Evolutionary conservation across 768 basidiomycete genomes (phyloP).

Genomic region (Fibroporia radiculosa): DNA sequence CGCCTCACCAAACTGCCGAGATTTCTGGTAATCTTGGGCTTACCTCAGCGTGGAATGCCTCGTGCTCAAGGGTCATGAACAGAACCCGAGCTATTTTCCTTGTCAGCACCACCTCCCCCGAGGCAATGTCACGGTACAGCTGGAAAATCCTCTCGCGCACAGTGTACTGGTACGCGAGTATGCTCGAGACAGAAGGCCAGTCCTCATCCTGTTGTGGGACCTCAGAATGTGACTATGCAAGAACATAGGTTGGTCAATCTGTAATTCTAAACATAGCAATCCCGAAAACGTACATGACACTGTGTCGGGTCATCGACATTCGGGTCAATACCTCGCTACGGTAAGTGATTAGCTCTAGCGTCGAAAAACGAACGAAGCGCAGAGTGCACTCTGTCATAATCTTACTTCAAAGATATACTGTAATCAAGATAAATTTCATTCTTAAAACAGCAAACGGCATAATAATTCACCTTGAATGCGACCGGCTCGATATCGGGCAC

Average conservation of each 20-base stretch:
- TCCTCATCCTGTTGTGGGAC: constrained; percentile 76
- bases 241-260: constrained; percentile 1
- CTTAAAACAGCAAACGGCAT: constrained; percentile 1
- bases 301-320: constrained; percentile 83
- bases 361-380: background rate
- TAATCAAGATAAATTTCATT: background rate
- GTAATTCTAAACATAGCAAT: background rate
- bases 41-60: constrained; percentile 80
- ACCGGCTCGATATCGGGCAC: constrained; percentile 83
- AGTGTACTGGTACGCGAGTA: constrained; percentile 71
- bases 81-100: constrained; percentile 71
- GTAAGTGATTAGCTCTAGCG: constrained; percentile 13
- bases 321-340: constrained; percentile 90
- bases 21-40: background rate
- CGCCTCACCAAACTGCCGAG: background rate
- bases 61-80: constrained; percentile 90
- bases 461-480: constrained; percentile 53
- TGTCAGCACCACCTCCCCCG: constrained; percentile 41
- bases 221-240: constrained; percentile 70
- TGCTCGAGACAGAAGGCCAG: constrained; percentile 72
- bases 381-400: background rate
- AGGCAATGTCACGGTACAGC: constrained; percentile 66
- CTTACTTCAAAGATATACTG: constrained; percentile 72
- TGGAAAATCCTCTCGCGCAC: constrained; percentile 66
- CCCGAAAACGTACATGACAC: constrained; percentile 58